A percentile compares a stretch with the other conserved stretches of the same genome.
phyloP scores from a whole-genome alignment of 208 protist species.

The Acanthamoeba triangularis region DNA sequence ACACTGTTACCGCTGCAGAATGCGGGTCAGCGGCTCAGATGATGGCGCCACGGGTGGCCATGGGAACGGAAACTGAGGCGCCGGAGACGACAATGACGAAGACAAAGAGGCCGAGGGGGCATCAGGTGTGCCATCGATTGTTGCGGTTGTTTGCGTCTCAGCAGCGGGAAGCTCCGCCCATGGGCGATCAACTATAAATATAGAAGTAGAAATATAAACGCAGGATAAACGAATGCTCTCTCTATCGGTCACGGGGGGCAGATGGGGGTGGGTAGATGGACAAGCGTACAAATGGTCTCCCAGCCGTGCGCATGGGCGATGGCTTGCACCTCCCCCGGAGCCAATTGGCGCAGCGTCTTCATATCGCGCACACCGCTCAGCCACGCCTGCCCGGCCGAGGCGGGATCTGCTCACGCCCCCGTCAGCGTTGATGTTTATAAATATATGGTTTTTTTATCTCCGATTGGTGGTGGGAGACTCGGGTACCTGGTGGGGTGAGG shows the following conservation, averaged over 20 bases:
- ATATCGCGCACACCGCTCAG: constrained; percentile 43
- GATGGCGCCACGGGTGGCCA: not conserved
- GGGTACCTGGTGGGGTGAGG: not conserved
- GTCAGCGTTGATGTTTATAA: not conserved
- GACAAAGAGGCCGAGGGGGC: not conserved
- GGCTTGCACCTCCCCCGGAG: not conserved
- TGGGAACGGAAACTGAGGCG: not conserved
- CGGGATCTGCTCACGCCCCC: not conserved
- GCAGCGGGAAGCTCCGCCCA: not conserved
- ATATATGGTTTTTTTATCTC: not conserved
- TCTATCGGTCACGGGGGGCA: not conserved
- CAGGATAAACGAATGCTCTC: not conserved
- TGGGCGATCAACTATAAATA: not conserved
- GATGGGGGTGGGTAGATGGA: not conserved
- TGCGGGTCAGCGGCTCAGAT: not conserved
- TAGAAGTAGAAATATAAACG: not conserved
- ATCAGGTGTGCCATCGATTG: not conserved
- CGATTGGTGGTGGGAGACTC: not conserved
- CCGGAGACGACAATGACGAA: not conserved
- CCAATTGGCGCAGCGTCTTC: not conserved
- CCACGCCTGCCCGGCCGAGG: constrained; percentile 1
- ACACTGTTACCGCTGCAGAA: not conserved
- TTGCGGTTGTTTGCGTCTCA: not conserved
- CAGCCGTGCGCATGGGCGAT: constrained; percentile 6
- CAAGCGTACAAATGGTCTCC: constrained; percentile 17